phyloP scores from a whole-genome alignment of 345 rosid genomes.

The Pelargonium nanum region DNA sequence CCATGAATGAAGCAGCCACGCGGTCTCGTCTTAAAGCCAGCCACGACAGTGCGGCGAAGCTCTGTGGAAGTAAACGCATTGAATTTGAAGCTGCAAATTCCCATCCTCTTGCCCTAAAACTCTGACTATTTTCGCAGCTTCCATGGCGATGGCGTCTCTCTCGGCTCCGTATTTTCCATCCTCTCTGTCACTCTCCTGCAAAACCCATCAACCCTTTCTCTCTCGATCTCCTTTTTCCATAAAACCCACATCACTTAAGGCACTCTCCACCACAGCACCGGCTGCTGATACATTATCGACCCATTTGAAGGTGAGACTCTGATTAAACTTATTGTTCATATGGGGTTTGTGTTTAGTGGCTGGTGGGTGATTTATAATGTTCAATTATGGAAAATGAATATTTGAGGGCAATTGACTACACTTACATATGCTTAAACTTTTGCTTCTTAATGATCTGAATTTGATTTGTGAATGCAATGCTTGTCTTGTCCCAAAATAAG shows the following conservation, averaged over 20 bases:
- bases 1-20: too few species aligned
- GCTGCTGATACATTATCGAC: conserved; percentile 24
- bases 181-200: conserved; percentile 5
- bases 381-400: not conserved
- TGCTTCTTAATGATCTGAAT: not conserved
- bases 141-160: not conserved
- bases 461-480: not conserved
- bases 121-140: not conserved
- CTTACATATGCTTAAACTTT: not conserved
- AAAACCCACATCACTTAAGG: conserved; percentile 49
- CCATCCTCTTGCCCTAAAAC: too few species aligned
- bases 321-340: too few species aligned
- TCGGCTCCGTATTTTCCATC: not conserved
- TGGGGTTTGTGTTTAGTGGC: too few species aligned
- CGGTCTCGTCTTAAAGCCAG: too few species aligned
- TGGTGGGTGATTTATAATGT: too few species aligned
- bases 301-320: conserved; percentile 39
- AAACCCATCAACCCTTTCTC: conserved; percentile 19
- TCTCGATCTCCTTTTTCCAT: conserved; percentile 11
- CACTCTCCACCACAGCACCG: conserved; percentile 37
- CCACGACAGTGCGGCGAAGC: too few species aligned
- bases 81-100: too few species aligned
- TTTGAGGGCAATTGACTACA: not conserved
- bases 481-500: too few species aligned
- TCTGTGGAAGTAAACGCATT: too few species aligned